Evolutionary conservation across 129 eudicot genomes (phyloP), one percentile per base, ranked within the genome.

Genomic region (Erigeron canadensis): DNA sequence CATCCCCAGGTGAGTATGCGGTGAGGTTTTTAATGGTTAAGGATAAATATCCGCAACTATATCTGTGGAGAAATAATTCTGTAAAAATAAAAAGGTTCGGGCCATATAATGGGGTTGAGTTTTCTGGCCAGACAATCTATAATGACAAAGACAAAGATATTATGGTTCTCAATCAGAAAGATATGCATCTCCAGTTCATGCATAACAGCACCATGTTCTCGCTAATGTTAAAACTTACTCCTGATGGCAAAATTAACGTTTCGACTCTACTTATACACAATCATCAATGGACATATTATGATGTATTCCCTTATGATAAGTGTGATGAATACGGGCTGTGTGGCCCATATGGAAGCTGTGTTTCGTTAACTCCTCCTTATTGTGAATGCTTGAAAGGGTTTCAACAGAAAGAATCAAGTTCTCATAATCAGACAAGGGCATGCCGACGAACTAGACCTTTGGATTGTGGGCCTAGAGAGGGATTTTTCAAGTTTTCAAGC

Each of bases 381-480:
- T 87, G 93, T 44, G 63, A 42, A 2, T 87, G 93, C 57, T 63
- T 87, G 19, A 44, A 51, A 3, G 79, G 77, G 45, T 87, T 79
- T 47, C 67, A 34, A 17, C 89, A 89, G 0, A 77, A 43, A 50
- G 69, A 56, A 12, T 87, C 85, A 87, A 74, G 11, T 7, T 28
- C 13, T 2, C 67, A 64, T 8, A 76, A 87, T 69, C 84, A 87
- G 89, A 70, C 78, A 15, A 51, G 62, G 34, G 89, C 89, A 10
- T 87, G 93, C 71, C 72, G 43, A 0, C 13, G 81, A 9, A 58
- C 42, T 53, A 68, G 37, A 10, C 72, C 69, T 1, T 71, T 84
- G 63, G 70, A 72, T 42, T 87, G 84, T 28, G 5, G 53, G 53
- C 19, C 17, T 4, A 83, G 78, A 60, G 89, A 84, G 6, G 85